Conservation (phyloP, 2,329 filamentous ascomycete genomes). For the Ascosphaera apis region DNA sequence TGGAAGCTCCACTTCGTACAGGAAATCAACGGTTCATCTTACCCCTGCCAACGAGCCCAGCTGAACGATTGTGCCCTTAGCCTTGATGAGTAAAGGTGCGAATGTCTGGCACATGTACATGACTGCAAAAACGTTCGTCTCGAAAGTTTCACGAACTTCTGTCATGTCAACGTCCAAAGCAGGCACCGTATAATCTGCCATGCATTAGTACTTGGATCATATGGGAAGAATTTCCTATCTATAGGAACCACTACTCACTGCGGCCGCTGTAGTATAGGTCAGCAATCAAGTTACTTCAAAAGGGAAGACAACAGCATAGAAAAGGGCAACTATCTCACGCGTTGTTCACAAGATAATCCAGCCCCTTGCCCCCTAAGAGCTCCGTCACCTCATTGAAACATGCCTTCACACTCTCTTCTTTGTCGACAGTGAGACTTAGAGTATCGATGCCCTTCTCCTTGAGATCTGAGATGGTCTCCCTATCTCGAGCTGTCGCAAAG, state of each 20-base stretch:
- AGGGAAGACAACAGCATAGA: neutral
- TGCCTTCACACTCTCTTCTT: slow-evolving; percentile 23
- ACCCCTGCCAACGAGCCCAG: slow-evolving; percentile 22
- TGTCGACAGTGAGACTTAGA: slow-evolving; percentile 30
- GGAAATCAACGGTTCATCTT: too few relatives aligned
- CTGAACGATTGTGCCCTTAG: slow-evolving; percentile 23
- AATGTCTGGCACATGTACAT: slow-evolving; percentile 36
- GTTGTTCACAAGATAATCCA: slow-evolving; percentile 38
- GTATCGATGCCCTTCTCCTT: slow-evolving; percentile 29
- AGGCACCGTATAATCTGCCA: slow-evolving; percentile 30
- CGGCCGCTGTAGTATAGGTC: slow-evolving; percentile 1
- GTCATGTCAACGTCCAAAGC: slow-evolving; percentile 30
- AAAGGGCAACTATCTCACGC: slow-evolving; percentile 21
- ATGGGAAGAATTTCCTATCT: too few relatives aligned
- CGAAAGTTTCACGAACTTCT: slow-evolving; percentile 25
- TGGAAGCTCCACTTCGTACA: neutral
- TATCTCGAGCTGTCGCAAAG: slow-evolving; percentile 33
- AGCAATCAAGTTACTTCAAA: too few relatives aligned
- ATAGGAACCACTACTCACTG: slow-evolving; percentile 4
- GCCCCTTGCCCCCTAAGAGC: slow-evolving; percentile 21
- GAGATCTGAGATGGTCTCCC: slow-evolving; percentile 25
- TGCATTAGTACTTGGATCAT: neutral
- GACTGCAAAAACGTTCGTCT: slow-evolving; percentile 33
- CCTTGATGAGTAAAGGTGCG: slow-evolving; percentile 27
- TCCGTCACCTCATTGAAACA: slow-evolving; percentile 24